phyloP scores from a whole-genome alignment of 306 rosid genomes.

The Citrullus mucosospermus region DNA sequence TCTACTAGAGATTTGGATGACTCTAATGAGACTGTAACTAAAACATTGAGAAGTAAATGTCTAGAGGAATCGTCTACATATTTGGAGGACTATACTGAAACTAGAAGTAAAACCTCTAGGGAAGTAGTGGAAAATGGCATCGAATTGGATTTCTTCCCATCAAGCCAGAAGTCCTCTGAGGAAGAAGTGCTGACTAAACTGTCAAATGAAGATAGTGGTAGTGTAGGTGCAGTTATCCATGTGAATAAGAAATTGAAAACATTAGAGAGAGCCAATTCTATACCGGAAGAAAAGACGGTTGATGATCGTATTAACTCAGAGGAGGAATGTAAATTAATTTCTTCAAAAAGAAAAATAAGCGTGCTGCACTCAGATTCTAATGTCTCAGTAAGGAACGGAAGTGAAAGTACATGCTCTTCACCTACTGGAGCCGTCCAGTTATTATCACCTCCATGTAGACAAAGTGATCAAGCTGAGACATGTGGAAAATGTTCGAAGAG shows the following conservation, averaged over 20 bases:
- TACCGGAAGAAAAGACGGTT: slow-evolving; percentile 6
- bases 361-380: slow-evolving; percentile 25
- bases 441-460: slow-evolving; percentile 9
- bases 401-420: slow-evolving; percentile 22
- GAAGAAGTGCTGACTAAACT: slow-evolving; percentile 8
- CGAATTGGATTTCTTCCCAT: neutral
- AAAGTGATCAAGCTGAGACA: slow-evolving; percentile 15
- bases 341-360: slow-evolving; percentile 41
- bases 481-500: slow-evolving; percentile 27
- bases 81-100: slow-evolving; percentile 16
- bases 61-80: neutral
- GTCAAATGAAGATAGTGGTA: slow-evolving; percentile 15
- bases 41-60: slow-evolving; percentile 6
- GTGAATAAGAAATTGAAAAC: slow-evolving; percentile 15
- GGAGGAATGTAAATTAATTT: slow-evolving; percentile 16
- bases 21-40: slow-evolving; percentile 15
- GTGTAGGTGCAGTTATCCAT: slow-evolving; percentile 13
- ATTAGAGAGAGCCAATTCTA: slow-evolving; percentile 14
- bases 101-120: slow-evolving; percentile 15
- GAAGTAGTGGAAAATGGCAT: slow-evolving; percentile 10
- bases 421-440: slow-evolving; percentile 18
- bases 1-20: slow-evolving; percentile 12
- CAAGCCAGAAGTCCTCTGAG: slow-evolving; percentile 6
- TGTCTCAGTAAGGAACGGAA: slow-evolving; percentile 18
- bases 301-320: slow-evolving; percentile 12